A percentile compares a stretch with the other conserved stretches of the same genome.
Conservation (phyloP, 192 early-diverging fungal species). For the Backusella circina region DNA sequence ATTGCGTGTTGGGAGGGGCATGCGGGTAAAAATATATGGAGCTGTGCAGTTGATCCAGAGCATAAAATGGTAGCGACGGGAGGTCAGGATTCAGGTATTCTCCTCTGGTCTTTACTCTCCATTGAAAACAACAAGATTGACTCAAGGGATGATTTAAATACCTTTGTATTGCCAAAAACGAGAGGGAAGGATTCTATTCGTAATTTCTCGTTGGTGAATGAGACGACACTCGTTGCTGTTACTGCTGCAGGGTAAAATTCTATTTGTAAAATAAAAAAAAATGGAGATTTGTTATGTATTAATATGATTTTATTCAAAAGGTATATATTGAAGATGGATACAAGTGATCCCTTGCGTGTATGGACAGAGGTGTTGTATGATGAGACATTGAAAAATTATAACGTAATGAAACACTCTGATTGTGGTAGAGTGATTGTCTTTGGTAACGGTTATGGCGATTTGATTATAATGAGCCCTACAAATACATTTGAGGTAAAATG, state of each 20-base stretch:
- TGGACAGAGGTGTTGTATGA: neutral
- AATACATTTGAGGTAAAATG: constrained; percentile 35
- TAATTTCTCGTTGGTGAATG: constrained; percentile 41
- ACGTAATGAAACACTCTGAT: constrained; percentile 45
- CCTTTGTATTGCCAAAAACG: constrained; percentile 15
- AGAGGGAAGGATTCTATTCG: constrained; percentile 39
- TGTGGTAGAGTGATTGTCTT: constrained; percentile 52
- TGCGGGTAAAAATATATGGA: constrained; percentile 79
- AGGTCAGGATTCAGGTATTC: constrained; percentile 77
- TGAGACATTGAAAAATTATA: constrained; percentile 32
- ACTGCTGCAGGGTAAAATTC: constrained; percentile 42
- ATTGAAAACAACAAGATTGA: constrained; percentile 52
- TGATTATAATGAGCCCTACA: constrained; percentile 45
- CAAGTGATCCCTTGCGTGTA: neutral
- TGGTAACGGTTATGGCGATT: constrained; percentile 51
- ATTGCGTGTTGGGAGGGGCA: constrained; percentile 79
- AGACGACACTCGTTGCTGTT: constrained; percentile 26
- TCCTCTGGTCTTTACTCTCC: constrained; percentile 63
- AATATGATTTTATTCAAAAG: neutral
- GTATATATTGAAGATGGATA: neutral
- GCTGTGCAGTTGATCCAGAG: constrained; percentile 58
- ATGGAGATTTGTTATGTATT: neutral
- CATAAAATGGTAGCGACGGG: constrained; percentile 62
- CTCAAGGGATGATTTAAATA: constrained; percentile 34
- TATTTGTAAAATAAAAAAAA: too few species aligned